Evolutionary conservation across 2,329 filamentous ascomycete species (phyloP), one percentile per base, ranked within the genome.

Genomic region (Aquanectria penicillioides): DNA sequence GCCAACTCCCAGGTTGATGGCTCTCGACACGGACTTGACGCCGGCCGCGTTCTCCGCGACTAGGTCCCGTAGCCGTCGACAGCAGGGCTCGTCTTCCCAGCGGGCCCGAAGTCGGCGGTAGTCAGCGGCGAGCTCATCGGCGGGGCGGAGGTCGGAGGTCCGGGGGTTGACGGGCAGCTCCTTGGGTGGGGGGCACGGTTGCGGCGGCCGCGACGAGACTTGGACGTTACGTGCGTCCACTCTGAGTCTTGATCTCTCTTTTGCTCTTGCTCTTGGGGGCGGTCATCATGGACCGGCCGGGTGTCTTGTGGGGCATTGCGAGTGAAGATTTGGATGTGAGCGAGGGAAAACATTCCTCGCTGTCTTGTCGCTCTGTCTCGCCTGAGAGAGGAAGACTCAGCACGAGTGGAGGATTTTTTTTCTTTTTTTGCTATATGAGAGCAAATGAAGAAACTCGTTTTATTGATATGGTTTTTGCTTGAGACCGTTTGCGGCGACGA

Each of bases 1-100:
- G 2, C 85, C 85, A 2, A 84, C 72, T 0, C 85, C 85, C 5
- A 88, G 76, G 58, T 84, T 86, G 6, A 87, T 65, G 2, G 83
- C 85, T 8, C 61, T 51, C 10, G 61, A 56, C 2, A 74, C 47
- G 0, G 26, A 15, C 7, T 23, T 46, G 31, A 64, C 62, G 12
- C 22, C 37, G 2, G 53, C 31, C 4, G 61, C 65, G 6, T 73
- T 70, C 0, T 60, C 55, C 0, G 64, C 51, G 4, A 84, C 47
- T 4, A 80, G 63, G 1, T 68, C 63, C 5, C 69, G 65, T 4
- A 86, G 71, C 6, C 62, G 61, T 1, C 54, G 44, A 62, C 73
- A 76, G 18, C 65, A 66, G 0, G 65, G 26, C 1, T 69, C 71
- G 2, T 63, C 41, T 29, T 69, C 65, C 71, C 72, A 77, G n/a